Evolutionary conservation across 352 stramenopile genomes (phyloP).

Genomic region (Globisporangium apiculatum): DNA sequence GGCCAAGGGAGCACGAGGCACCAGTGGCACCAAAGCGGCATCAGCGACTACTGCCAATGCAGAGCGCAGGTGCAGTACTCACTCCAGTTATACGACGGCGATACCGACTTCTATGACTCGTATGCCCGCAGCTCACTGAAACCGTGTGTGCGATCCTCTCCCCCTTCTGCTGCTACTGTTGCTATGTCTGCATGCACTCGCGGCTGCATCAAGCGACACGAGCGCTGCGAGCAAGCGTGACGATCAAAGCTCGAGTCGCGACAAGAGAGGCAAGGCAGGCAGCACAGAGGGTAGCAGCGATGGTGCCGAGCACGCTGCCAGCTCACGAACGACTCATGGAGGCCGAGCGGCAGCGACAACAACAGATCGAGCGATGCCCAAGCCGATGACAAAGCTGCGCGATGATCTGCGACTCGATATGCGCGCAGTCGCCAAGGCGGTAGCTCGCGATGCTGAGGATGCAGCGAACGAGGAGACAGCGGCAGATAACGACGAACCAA

Average conservation of each 20-base stretch:
- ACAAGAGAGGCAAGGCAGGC: background rate
- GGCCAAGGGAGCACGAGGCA: conserved; percentile 1
- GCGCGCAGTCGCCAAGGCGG: background rate
- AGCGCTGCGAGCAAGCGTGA: background rate
- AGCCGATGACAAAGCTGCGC: background rate
- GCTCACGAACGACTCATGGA: background rate
- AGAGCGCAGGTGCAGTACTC: background rate
- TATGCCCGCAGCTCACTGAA: no score
- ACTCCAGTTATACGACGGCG: no score
- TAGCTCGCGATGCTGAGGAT: background rate
- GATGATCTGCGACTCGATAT: background rate
- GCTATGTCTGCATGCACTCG: no score
- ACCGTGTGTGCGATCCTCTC: no score
- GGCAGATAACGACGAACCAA: no score
- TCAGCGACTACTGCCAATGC: background rate
- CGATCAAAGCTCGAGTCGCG: background rate
- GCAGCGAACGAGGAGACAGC: no score
- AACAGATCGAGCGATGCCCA: background rate
- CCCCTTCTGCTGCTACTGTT: no score
- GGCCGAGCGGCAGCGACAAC: background rate
- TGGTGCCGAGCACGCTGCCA: background rate
- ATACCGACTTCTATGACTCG: no score
- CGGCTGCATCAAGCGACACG: no score
- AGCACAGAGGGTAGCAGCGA: background rate
- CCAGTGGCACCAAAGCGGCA: no score